Conservation (phyloP, 495 filamentous ascomycete species). For the Tuber borchii region DNA sequence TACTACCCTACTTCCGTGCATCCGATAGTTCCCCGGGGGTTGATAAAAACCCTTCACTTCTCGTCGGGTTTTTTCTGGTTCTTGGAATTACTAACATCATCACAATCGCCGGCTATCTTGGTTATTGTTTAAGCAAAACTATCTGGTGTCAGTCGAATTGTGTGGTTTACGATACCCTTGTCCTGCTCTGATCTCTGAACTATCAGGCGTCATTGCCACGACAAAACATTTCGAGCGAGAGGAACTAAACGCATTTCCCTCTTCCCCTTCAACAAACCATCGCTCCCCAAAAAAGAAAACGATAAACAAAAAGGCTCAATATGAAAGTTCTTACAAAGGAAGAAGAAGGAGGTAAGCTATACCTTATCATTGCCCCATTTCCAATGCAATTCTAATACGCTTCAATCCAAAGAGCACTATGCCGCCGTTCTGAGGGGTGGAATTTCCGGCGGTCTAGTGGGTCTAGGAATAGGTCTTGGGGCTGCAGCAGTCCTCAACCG, state of each 20-base stretch:
- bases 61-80: neutral
- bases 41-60: neutral
- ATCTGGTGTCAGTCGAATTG: neutral
- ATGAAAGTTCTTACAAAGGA: constrained; percentile 97
- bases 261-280: neutral
- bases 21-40: neutral
- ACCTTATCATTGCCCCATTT: neutral
- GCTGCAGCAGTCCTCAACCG: constrained; percentile 15
- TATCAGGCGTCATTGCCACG: constrained; percentile 13
- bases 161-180: neutral
- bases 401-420: constrained; percentile 47
- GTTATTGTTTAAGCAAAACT: neutral
- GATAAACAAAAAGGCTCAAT: neutral
- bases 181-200: neutral
- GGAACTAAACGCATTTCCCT: neutral
- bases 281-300: neutral
- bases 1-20: neutral
- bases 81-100: neutral
- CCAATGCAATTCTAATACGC: neutral
- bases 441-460: constrained; percentile 61
- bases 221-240: constrained; percentile 9
- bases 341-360: constrained; percentile 61
- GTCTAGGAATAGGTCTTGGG: constrained; percentile 43
- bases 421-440: constrained; percentile 70
- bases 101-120: neutral